These are phyloP conservation scores for Penicillium nordicum DNA, from an alignment of 2,329 filamentous ascomycete species.

Conservation along the genomic window DNA sequence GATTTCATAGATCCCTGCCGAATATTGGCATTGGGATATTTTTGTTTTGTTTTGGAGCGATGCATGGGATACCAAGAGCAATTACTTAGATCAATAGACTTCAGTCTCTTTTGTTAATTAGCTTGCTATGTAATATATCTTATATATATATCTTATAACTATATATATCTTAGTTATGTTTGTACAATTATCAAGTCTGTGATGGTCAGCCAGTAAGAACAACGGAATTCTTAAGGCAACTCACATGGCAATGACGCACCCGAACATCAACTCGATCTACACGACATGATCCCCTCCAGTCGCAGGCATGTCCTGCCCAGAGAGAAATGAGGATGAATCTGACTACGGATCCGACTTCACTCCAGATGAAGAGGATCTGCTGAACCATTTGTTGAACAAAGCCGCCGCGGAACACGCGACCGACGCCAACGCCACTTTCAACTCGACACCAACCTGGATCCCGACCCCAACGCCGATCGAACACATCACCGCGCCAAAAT, in stretches of 20 bases:
- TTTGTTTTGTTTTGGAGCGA: constrained; percentile 6
- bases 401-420: constrained; percentile 36
- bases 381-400: constrained; percentile 51
- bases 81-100: constrained; percentile 13
- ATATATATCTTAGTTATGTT: background rate
- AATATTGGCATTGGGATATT: constrained; percentile 2
- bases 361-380: constrained; percentile 53
- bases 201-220: constrained; percentile 8
- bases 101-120: constrained; percentile 5
- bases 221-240: constrained; percentile 11
- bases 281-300: constrained; percentile 21
- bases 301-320: constrained; percentile 36
- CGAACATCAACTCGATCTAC: constrained; percentile 4
- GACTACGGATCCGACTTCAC: constrained; percentile 65
- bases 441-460: constrained; percentile 14
- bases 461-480: constrained; percentile 18
- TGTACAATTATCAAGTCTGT: background rate
- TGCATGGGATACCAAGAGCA: constrained; percentile 20
- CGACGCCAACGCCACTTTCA: constrained; percentile 15
- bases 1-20: constrained; percentile 7
- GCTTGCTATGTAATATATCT: background rate
- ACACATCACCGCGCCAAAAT: constrained; percentile 1
- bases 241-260: constrained; percentile 14
- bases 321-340: constrained; percentile 26
- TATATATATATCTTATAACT: no score